Base-by-base conservation (phyloP, 495 filamentous ascomycete species). In the Cladorrhinum samala region DNA sequence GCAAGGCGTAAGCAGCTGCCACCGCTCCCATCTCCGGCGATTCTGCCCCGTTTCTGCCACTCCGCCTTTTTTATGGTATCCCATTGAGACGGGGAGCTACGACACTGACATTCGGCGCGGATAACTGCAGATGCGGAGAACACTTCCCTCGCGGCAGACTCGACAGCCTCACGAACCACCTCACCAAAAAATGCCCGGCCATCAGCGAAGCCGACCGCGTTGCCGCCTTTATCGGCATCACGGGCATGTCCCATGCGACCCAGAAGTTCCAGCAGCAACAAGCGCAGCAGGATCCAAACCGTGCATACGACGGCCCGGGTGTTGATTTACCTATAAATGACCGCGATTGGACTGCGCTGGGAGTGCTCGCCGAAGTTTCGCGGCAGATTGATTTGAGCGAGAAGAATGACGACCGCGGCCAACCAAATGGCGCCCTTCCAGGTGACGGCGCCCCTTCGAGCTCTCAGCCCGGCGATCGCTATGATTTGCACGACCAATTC, bases 141-240 rank as follows among this genome's bases (percentile, higher is more conserved):
- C 80, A 83, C 58, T 92, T 92, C 54, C 87, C 87, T 41, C 91
- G 91, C 59, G 89, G 89, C 57, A 80, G 89, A 46, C 82, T 88
- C 62, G 89, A 95, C 54, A 88, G 81, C 61, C 69, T 95, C 17
- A 85, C 79, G 27, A 83, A 72, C 57, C 89, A 95, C 62, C 72
- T 95, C 43, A 78, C 85, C 40, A 91, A 88, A 68, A 89, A 85
- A 70, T 95, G 89, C 63, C 84, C 84, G 39, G 85, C 83, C 17
- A 83, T 91, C 25, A 74, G 80, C 30, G 69, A 84, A 51, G 75
- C 77, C 39, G 83, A 88, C 51, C 78, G 86, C 18, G 79, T 84
- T 65, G 80, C 81, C 56, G 84, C 84, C 47, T 66, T 85, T 41
- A 68, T 87, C 52, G 58, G 69, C 40, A 56, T 75, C 27, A 62